Base-by-base conservation (phyloP, 371 early-diverging fungal genomes). In the Mortierella sp. region DNA sequence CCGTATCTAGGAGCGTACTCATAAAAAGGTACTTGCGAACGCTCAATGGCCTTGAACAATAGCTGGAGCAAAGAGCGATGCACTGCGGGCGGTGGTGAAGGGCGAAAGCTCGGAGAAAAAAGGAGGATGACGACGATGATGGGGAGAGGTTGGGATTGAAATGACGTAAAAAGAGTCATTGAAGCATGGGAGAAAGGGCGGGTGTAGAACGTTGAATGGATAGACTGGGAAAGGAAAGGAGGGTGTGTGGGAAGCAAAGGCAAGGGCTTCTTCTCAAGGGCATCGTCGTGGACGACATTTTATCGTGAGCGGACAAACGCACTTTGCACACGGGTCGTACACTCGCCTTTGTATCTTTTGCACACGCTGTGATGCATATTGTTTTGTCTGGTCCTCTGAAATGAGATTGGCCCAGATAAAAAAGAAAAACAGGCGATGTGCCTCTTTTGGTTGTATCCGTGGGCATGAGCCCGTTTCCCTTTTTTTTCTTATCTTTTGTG, bases 351-450 rank as follows among this genome's bases (percentile, higher is more conserved):
- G 64, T 64, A 61, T 34, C 13, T 59, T 19, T 13, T 61, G 34
- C 61, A 61, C 61, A 34, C 6, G 34, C 61, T 34, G 61, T 13
- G 19, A 6, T 59, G 59, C 5, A 16, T 55, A 31, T 59, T 59
- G 59, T 4, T 10, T 31, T 59, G 59, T 59, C 31, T 59, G 28
- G 59, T 13, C 31, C 28, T 28, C 34, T 34, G 61, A 31, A 40
- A 67, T 10, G 67, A 67, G 67, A 67, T 67, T 67, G 67, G 67
- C 67, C 19, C 67, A 67, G 67, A 67, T 67, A 67, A 67, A 64
- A 67, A 50, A 50, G 16, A 50, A 50, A 46, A 14, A 14, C 0
- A 5, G 54, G 54, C 54, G 59, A 37, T 24, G 34, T 34, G 67
- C 67, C 43, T 40, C 28, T 67, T 67, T 67, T 67, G 67, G 67